Evolutionary conservation across 805 yeast genomes (phyloP).

Genomic region (Ogataea allantospora): DNA sequence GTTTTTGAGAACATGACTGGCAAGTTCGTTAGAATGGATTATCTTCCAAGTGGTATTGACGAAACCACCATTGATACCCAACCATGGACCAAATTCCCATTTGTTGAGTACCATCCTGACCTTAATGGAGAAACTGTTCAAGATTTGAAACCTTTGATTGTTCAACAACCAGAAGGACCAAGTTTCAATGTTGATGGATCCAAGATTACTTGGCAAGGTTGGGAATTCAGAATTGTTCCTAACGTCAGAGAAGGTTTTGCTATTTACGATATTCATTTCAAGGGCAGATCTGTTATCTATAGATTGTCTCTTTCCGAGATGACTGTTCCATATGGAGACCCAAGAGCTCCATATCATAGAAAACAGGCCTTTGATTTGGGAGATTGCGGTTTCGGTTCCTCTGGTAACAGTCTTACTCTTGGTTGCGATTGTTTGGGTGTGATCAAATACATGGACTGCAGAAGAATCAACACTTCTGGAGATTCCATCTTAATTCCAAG

Average conservation of each 20-base stretch:
- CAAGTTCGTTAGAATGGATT: slow-evolving; percentile 69
- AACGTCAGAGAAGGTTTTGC: slow-evolving; percentile 80
- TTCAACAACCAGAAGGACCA: slow-evolving; percentile 78
- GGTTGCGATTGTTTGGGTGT: slow-evolving; percentile 86
- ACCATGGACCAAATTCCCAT: slow-evolving; percentile 58
- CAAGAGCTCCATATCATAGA: slow-evolving; percentile 79
- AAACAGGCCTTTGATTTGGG: slow-evolving; percentile 87
- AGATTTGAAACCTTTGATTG: slow-evolving; percentile 66
- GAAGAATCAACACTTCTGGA: slow-evolving; percentile 56
- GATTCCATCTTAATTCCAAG: slow-evolving; percentile 61
- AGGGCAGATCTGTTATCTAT: slow-evolving; percentile 74
- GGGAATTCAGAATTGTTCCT: slow-evolving; percentile 73
- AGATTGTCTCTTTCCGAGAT: slow-evolving; percentile 74
- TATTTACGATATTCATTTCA: slow-evolving; percentile 66
- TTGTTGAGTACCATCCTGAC: slow-evolving; percentile 74
- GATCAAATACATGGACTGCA: slow-evolving; percentile 68
- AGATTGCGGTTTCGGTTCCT: slow-evolving; percentile 78
- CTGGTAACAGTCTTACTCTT: slow-evolving; percentile 62
- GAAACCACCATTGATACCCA: slow-evolving; percentile 52
- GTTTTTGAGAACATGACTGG: slow-evolving; percentile 62
- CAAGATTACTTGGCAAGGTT: slow-evolving; percentile 75
- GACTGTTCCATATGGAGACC: slow-evolving; percentile 89
- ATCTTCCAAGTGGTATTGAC: slow-evolving; percentile 69
- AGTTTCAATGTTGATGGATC: slow-evolving; percentile 60
- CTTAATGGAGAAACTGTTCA: slow-evolving; percentile 54